A percentile compares a stretch with the other conserved stretches of the same genome.
Evolutionary conservation across 179 eudicot species (phyloP).

Genomic region (Carnegiea gigantea): DNA sequence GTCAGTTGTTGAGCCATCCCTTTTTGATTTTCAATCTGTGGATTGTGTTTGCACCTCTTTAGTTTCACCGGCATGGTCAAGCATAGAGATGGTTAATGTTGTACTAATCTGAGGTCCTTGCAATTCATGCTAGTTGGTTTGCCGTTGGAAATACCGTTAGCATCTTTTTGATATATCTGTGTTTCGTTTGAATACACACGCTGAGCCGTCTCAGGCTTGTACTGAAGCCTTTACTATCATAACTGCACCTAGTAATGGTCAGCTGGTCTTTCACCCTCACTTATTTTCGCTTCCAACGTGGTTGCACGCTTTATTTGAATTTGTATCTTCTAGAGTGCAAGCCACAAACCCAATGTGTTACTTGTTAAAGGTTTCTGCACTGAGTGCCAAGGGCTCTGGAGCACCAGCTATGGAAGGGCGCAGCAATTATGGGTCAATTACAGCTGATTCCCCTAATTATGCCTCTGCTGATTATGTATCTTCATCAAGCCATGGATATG

Average conservation of each 20-base stretch:
- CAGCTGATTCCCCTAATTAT: conserved; percentile 74
- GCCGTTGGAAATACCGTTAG: neutral
- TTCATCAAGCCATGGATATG: conserved; percentile 67
- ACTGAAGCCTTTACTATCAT: neutral
- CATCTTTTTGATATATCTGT: neutral
- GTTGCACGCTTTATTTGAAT: neutral
- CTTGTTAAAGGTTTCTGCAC: conserved; percentile 48
- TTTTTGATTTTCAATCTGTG: no score
- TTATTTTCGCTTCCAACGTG: neutral
- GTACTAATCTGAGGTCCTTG: neutral
- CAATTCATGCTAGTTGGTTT: neutral
- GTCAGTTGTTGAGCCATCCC: neutral
- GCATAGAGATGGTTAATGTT: neutral
- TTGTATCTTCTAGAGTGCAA: neutral
- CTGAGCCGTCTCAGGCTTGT: neutral
- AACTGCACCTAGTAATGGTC: neutral
- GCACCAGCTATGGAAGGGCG: conserved; percentile 67
- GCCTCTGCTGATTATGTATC: conserved; percentile 55
- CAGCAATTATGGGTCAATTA: conserved; percentile 48
- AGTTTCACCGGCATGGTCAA: neutral
- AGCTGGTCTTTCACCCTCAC: neutral
- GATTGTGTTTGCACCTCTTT: neutral
- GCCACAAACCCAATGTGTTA: neutral
- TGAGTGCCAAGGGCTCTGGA: conserved; percentile 58
- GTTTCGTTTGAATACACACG: neutral